Evolutionary conservation across 2,329 filamentous ascomycete species (phyloP).

Genomic region (Ophiostoma sp.): DNA sequence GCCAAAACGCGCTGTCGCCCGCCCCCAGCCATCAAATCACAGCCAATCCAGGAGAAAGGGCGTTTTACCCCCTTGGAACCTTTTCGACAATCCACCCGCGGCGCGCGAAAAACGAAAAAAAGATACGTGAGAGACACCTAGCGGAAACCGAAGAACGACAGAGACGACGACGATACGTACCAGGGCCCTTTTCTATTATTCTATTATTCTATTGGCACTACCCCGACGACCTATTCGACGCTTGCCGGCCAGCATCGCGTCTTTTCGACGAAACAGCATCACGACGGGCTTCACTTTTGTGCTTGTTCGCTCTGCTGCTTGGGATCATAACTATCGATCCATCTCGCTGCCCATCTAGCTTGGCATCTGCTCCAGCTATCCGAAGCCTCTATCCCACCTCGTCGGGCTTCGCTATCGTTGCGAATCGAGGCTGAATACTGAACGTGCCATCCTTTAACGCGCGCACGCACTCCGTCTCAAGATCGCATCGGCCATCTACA

Average conservation of each 20-base stretch:
- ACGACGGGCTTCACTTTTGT: slow-evolving; percentile 7
- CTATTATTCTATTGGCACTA: background rate
- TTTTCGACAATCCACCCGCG: slow-evolving; percentile 12
- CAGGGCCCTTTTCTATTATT: background rate
- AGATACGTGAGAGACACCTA: background rate
- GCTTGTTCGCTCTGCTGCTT: background rate
- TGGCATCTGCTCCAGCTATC: background rate
- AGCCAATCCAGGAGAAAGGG: slow-evolving; percentile 9
- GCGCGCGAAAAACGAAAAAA: slow-evolving; percentile 1
- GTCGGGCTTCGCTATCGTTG: background rate
- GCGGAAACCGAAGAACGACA: background rate
- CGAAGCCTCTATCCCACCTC: background rate
- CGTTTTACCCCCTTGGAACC: slow-evolving; percentile 11
- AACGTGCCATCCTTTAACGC: background rate
- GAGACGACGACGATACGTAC: slow-evolving; percentile 3
- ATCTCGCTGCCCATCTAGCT: too few species aligned
- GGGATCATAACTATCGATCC: background rate
- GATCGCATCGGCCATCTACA: background rate
- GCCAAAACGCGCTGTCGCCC: slow-evolving; percentile 12
- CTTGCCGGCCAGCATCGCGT: slow-evolving; percentile 2
- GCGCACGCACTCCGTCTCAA: background rate
- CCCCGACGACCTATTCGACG: background rate
- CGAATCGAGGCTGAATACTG: background rate
- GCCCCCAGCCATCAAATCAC: slow-evolving; percentile 9
- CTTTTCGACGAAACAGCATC: slow-evolving; percentile 9